Percentiles rank a stretch among this genome's conserved stretches.
phyloP scores from a whole-genome alignment of 2,329 filamentous ascomycete species.

The Botryotinia convoluta region DNA sequence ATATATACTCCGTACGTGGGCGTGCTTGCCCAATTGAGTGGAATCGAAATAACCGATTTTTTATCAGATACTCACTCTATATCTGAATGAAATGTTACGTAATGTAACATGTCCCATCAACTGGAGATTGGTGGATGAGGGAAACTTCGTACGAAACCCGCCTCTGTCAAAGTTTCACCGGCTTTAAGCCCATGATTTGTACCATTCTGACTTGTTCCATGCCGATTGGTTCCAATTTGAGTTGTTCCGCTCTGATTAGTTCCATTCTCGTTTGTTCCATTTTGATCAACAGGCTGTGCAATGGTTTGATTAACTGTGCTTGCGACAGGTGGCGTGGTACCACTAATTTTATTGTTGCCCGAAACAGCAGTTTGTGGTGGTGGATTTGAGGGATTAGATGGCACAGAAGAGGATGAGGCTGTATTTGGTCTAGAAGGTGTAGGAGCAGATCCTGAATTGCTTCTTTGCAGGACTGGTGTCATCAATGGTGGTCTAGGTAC shows the following conservation, averaged over 20 bases:
- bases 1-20: conserved; percentile 1
- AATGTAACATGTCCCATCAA: not conserved
- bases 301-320: not conserved
- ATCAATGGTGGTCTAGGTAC: conserved; percentile 37
- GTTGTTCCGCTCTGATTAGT: not conserved
- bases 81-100: not conserved
- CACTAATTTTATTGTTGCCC: not conserved
- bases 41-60: not conserved
- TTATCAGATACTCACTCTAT: not conserved
- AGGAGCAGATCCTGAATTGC: conserved; percentile 30
- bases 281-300: conserved; percentile 12
- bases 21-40: not conserved
- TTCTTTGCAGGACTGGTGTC: conserved; percentile 29
- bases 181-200: conserved; percentile 6
- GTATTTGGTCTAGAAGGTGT: conserved; percentile 25
- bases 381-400: conserved; percentile 13
- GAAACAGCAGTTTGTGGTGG: conserved; percentile 18
- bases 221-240: not conserved
- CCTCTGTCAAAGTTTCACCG: conserved; percentile 13
- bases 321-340: not conserved
- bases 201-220: not conserved
- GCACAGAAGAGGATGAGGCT: conserved; percentile 29
- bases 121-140: conserved; percentile 9
- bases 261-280: not conserved
- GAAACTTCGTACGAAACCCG: conserved; percentile 15